Conservation (phyloP, 2,329 filamentous ascomycete species). For the Alternaria sp. region DNA sequence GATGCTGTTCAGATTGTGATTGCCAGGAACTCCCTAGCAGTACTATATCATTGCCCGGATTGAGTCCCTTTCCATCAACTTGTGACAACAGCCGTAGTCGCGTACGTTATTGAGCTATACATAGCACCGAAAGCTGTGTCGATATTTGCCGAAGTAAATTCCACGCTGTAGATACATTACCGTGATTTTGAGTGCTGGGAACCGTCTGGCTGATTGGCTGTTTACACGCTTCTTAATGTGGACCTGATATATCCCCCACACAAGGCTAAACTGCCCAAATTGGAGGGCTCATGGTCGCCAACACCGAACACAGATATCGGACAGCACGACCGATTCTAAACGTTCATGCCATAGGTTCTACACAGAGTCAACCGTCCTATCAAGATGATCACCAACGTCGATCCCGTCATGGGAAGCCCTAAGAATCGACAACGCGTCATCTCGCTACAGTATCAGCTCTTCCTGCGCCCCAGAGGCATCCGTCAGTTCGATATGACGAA, state of each 20-base stretch:
- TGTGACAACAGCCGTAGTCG: slow-evolving; percentile 10
- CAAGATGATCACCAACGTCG: not conserved
- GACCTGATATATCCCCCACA: slow-evolving; percentile 27
- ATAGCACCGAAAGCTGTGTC: slow-evolving; percentile 16
- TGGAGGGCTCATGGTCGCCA: slow-evolving; percentile 3
- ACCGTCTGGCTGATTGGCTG: slow-evolving; percentile 31
- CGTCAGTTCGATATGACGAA: slow-evolving; percentile 12
- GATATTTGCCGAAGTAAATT: slow-evolving; percentile 19
- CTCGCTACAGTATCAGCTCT: slow-evolving; percentile 9
- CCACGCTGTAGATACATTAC: slow-evolving; percentile 27
- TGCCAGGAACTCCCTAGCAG: slow-evolving; percentile 26
- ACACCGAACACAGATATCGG: slow-evolving; percentile 5
- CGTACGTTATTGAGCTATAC: slow-evolving; percentile 23
- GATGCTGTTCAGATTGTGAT: slow-evolving; percentile 15
- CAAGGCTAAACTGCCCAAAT: slow-evolving; percentile 24
- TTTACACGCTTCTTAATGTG: slow-evolving; percentile 29
- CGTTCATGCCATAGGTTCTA: not conserved
- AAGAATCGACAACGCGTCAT: slow-evolving; percentile 19
- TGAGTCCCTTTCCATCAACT: slow-evolving; percentile 14
- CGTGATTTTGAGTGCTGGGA: slow-evolving; percentile 26
- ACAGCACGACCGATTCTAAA: not conserved
- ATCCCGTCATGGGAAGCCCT: slow-evolving; percentile 4
- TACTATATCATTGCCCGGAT: slow-evolving; percentile 11
- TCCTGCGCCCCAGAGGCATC: slow-evolving; percentile 3
- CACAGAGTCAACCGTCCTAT: not conserved